A percentile compares a stretch with the other conserved stretches of the same genome.
Conservation (phyloP, 106 monocot genomes). For the Platanthera zijinensis region DNA sequence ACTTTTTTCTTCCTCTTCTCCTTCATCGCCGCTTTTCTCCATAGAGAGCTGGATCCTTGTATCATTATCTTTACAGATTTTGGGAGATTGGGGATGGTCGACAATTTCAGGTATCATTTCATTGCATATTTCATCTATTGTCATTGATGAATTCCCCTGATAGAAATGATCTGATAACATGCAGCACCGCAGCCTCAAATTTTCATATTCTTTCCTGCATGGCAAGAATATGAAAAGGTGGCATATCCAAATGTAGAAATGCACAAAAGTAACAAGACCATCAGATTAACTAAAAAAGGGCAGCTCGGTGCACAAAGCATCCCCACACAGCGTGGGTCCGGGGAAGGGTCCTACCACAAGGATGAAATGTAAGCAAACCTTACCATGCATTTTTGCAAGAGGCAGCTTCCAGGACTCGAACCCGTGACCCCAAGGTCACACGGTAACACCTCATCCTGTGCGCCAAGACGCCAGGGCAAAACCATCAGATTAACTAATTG, state of each 20-base stretch:
- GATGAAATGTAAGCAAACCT: too few relatives aligned
- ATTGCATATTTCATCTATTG: slow-evolving; percentile 16
- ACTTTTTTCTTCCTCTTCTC: slow-evolving; percentile 22
- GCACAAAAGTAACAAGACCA: not conserved
- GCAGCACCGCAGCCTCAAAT: slow-evolving; percentile 46
- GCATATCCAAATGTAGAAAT: not conserved
- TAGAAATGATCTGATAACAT: slow-evolving; percentile 27
- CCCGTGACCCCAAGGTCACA: too few relatives aligned
- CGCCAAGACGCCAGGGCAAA: too few relatives aligned
- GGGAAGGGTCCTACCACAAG: too few relatives aligned
- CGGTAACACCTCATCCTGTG: too few relatives aligned
- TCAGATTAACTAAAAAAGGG: too few relatives aligned
- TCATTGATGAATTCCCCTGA: slow-evolving; percentile 20
- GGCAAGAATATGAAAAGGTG: slow-evolving; percentile 2
- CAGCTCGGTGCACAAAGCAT: too few relatives aligned
- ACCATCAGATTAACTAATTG: not conserved
- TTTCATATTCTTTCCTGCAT: slow-evolving; percentile 69
- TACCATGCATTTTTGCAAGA: too few relatives aligned
- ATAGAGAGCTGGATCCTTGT: slow-evolving; percentile 13
- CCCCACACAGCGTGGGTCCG: too few relatives aligned
- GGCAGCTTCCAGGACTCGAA: too few relatives aligned
- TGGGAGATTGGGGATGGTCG: slow-evolving; percentile 31
- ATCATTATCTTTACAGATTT: slow-evolving; percentile 20
- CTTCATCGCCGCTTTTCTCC: slow-evolving; percentile 10
- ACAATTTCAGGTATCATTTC: slow-evolving; percentile 12